Percentiles rank a stretch among this genome's conserved stretches.
Evolutionary conservation across 768 basidiomycete genomes (phyloP).

Genomic region (Leccinum obscurum): DNA sequence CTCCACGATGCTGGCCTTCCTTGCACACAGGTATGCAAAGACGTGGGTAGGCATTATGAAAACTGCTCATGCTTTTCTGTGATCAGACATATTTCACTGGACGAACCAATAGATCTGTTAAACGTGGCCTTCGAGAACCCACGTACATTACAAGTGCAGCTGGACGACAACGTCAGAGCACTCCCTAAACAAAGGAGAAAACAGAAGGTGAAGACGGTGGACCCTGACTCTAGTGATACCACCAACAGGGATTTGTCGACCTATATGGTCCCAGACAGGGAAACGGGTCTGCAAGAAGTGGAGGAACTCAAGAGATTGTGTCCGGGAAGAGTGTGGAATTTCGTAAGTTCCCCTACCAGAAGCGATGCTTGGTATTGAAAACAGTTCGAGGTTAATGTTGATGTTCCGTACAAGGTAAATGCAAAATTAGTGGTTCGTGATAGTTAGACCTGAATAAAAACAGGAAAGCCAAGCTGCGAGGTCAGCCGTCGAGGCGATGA

Average conservation of each 20-base stretch:
- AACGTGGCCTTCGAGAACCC: constrained; percentile 97
- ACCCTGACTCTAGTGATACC: background rate
- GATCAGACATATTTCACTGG: constrained; percentile 63
- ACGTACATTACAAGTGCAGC: constrained; percentile 58
- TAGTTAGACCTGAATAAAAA: background rate
- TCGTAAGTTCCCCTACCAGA: constrained; percentile 49
- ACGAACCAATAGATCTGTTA: constrained; percentile 87
- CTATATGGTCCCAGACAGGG: constrained; percentile 88
- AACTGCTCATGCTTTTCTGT: constrained; percentile 1
- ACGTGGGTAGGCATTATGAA: background rate
- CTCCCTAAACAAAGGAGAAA: constrained; percentile 47
- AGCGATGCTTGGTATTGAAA: constrained; percentile 1
- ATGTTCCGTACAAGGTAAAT: constrained; percentile 77
- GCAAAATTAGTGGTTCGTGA: background rate
- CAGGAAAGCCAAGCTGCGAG: constrained; percentile 69
- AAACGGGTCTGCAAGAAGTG: constrained; percentile 75
- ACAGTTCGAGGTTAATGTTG: constrained; percentile 68
- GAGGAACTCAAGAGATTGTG: constrained; percentile 77
- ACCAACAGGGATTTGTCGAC: constrained; percentile 21
- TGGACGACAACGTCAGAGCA: constrained; percentile 46
- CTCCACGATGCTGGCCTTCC: constrained; percentile 76
- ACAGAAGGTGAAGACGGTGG: constrained; percentile 18
- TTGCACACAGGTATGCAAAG: constrained; percentile 67
- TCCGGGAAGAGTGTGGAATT: constrained; percentile 85
- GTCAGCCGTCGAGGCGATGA: constrained; percentile 59